Conservation (phyloP, 345 rosid genomes). For the Luvunga scandens region DNA sequence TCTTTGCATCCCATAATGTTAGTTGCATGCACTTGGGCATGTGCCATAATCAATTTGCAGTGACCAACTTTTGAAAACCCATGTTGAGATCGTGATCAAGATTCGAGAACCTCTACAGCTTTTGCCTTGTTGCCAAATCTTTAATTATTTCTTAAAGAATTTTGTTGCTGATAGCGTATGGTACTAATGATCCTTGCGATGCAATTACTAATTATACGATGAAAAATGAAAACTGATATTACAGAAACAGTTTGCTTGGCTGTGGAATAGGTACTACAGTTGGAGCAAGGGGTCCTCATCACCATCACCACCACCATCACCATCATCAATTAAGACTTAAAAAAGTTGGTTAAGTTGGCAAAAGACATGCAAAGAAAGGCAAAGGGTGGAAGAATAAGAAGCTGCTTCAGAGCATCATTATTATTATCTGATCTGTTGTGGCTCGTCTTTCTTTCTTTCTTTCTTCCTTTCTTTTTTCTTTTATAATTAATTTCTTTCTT, state of each 20-base stretch:
- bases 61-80: not conserved
- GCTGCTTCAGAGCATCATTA: conserved; percentile 54
- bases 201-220: not conserved
- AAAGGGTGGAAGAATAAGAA: conserved; percentile 17
- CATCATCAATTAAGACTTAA: conserved; percentile 27
- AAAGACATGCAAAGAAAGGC: conserved; percentile 11
- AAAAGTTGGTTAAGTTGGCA: conserved; percentile 32
- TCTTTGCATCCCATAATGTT: no score
- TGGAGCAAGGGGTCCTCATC: conserved; percentile 8
- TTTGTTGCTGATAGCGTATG: not conserved
- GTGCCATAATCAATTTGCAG: not conserved
- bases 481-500: conserved; percentile 10
- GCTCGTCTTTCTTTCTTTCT: conserved; percentile 21
- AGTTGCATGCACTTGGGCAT: not conserved
- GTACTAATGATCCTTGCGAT: not conserved
- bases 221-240: conserved; percentile 40
- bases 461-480: not conserved
- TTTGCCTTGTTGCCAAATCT: not conserved
- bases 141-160: no score
- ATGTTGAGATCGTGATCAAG: not conserved
- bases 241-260: conserved; percentile 65
- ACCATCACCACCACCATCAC: not conserved
- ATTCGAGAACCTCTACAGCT: not conserved
- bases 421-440: conserved; percentile 47
- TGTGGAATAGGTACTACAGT: conserved; percentile 51